Conservation (phyloP, 257 asterid species). For the Scutellaria baicalensis region DNA sequence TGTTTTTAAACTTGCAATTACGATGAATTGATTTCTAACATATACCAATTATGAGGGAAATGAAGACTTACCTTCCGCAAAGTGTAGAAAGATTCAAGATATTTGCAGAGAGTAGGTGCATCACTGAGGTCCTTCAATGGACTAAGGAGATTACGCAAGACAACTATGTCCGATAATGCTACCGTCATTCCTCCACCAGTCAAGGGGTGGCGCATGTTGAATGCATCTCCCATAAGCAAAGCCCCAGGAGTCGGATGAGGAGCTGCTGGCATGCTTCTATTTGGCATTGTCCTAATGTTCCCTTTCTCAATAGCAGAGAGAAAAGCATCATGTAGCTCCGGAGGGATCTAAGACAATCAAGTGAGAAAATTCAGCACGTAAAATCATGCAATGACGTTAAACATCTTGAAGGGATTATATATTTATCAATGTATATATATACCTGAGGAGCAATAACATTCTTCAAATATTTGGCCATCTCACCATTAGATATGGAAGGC, state of each 20-base stretch:
- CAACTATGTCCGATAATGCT: constrained; percentile 41
- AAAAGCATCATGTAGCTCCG: constrained; percentile 29
- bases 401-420: not conserved
- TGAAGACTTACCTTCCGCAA: constrained; percentile 33
- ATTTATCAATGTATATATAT: not conserved
- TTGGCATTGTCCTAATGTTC: constrained; percentile 46
- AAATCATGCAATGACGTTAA: not conserved
- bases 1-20: not conserved
- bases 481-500: constrained; percentile 39
- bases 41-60: not conserved
- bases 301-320: constrained; percentile 35
- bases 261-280: constrained; percentile 56
- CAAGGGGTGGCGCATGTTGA: constrained; percentile 53
- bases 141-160: constrained; percentile 38
- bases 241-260: constrained; percentile 53
- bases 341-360: constrained; percentile 25
- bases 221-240: constrained; percentile 51
- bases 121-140: constrained; percentile 38
- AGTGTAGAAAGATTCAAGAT: constrained; percentile 42
- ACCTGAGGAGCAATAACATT: constrained; percentile 42
- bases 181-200: constrained; percentile 55
- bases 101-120: constrained; percentile 33
- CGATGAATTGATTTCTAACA: not conserved
- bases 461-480: constrained; percentile 41
- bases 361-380: not conserved